Conservation (phyloP, 1,284 basidiomycete genomes). For the Jaminaea rosea region DNA sequence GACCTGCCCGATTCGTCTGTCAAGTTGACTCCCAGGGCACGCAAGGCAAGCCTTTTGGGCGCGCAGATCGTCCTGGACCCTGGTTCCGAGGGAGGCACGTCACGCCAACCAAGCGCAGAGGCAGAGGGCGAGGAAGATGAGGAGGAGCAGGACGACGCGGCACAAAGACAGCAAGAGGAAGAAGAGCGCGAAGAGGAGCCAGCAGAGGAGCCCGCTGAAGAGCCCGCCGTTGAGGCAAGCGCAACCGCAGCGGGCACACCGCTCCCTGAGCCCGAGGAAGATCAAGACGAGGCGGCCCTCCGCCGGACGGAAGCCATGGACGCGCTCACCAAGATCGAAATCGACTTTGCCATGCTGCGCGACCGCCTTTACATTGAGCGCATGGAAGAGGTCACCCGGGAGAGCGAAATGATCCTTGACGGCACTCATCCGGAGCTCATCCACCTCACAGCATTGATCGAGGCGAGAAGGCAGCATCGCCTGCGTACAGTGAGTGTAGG, state of each 20-base stretch:
- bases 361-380: conserved; percentile 55
- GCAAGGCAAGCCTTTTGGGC: background rate
- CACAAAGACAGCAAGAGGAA: background rate
- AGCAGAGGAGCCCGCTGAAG: background rate
- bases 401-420: conserved; percentile 53
- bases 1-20: background rate
- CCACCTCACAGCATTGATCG: conserved; percentile 57
- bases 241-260: background rate
- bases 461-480: conserved; percentile 42
- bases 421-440: conserved; percentile 71
- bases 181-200: background rate
- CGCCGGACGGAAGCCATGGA: conserved; percentile 51
- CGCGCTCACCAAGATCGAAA: conserved; percentile 53
- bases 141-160: background rate
- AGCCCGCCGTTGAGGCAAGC: background rate
- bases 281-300: conserved; percentile 39
- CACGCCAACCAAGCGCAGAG: conserved; percentile 9
- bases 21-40: background rate
- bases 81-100: conserved; percentile 9
- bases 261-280: conserved; percentile 4
- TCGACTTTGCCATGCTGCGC: conserved; percentile 54
- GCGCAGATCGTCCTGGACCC: background rate
- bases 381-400: conserved; percentile 53
- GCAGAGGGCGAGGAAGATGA: conserved; percentile 20
- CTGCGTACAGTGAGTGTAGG: too few relatives aligned